Base-by-base conservation (phyloP, 2,329 filamentous ascomycete species). In the Rhynchosporium agropyri region DNA sequence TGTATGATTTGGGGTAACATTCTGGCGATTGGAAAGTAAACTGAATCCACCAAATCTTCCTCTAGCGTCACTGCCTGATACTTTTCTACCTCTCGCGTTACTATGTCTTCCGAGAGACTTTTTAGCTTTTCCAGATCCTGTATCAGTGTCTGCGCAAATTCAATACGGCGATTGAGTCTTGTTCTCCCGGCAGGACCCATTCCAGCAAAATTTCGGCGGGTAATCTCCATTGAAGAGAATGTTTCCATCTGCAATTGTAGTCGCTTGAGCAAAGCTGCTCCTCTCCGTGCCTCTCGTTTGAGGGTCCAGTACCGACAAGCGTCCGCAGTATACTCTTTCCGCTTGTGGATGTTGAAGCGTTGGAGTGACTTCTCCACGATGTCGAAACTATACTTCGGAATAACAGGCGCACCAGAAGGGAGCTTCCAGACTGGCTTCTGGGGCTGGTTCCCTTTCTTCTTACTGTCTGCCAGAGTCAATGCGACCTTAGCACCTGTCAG, bases 281-380 rank as follows among this genome's bases (percentile, higher is more conserved):
- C 95, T 63, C 95, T 85, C 40, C 95, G 87, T 65, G 94, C 91
- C 76, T 99, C 95, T 61, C 95, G 87, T 79, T 99, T 99, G 67
- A 99, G 77, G 0, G 95, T 98, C 95, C 95, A 99, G 77, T 98
- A 99, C 70, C 92, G 92, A 78, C 94, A 98, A 1, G 91, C 91
- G 76, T 97, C 94, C 62, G 92, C 89, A 2, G 96, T 88, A 75
- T 92, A 99, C 65, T 97, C 93, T 74, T 96, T 97, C 58, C 92
- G 87, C 74, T 95, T 96, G 36, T 89, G 86, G 42, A 91, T 82
- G n/a, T 86, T 85, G 74, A 98, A 98, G 54, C 91, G 87, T 66
- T 89, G 85, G 40, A 99, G 82, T 0, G 93, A 91, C 50, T 86
- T 85, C 70, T 97, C 91, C 28, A 99, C 92, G 33, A 89, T 88